These are phyloP conservation scores for Ceratocystis harringtonii DNA, from an alignment of 2,329 filamentous ascomycete species.

Conservation along the genomic window DNA sequence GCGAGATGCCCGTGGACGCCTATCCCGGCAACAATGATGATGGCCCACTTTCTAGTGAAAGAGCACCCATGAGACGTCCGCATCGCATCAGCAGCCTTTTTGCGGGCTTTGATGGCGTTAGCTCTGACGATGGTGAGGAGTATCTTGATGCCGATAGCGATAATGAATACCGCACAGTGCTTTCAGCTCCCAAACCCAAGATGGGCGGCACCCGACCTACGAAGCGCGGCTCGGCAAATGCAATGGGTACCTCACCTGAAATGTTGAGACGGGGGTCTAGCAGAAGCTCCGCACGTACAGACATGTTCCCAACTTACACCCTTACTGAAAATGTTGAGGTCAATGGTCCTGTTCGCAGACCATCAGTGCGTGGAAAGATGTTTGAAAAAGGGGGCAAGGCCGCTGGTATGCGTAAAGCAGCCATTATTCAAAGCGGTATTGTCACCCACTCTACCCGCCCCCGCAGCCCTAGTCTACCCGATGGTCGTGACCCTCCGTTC, in stretches of 20 bases:
- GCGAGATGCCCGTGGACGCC: conserved; percentile 40
- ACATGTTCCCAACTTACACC: conserved; percentile 32
- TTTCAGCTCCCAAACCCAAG: conserved; percentile 41
- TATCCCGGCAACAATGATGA: conserved; percentile 74
- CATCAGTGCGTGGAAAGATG: conserved; percentile 20
- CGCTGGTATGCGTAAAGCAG: conserved; percentile 58
- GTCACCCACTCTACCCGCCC: conserved; percentile 45
- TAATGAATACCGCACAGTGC: conserved; percentile 49
- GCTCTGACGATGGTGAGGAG: conserved; percentile 51
- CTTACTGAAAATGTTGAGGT: conserved; percentile 22
- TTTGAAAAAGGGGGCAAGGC: conserved; percentile 27
- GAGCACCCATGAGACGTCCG: conserved; percentile 48
- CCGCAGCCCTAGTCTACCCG: conserved; percentile 50
- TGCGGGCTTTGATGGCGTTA: conserved; percentile 62
- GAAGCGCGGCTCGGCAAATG: conserved; percentile 31
- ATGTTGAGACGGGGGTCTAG: conserved; percentile 21
- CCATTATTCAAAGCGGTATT: conserved; percentile 67
- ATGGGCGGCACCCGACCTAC: conserved; percentile 23
- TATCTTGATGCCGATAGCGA: conserved; percentile 50
- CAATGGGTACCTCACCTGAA: conserved; percentile 29
- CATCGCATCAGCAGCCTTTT: conserved; percentile 74
- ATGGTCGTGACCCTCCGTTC: conserved; percentile 58
- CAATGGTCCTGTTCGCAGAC: conserved; percentile 21
- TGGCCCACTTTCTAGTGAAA: conserved; percentile 49
- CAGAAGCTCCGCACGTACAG: conserved; percentile 28